Conservation (phyloP, 2,329 filamentous ascomycete genomes). For the Pseudogymnoascus sp. region DNA sequence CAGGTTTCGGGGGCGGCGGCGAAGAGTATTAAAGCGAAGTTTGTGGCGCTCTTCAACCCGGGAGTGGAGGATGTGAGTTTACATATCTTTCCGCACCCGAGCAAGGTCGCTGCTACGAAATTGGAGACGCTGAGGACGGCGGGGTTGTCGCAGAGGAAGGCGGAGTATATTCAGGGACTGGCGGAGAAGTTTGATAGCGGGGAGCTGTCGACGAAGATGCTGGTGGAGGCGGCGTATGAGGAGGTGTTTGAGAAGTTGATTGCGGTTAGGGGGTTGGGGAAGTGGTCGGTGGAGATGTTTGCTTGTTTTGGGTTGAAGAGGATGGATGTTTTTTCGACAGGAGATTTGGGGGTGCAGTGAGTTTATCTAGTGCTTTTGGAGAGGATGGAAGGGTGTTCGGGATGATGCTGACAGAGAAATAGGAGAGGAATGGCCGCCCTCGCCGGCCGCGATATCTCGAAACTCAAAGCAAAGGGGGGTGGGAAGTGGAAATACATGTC, state of each 20-base stretch:
- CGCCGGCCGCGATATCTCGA: constrained; percentile 72
- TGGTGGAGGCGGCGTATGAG: constrained; percentile 75
- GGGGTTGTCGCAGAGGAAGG: constrained; percentile 87
- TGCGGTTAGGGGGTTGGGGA: constrained; percentile 77
- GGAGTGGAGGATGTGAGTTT: constrained; percentile 25
- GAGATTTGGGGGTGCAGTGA: constrained; percentile 84
- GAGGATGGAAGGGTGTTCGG: too few relatives aligned
- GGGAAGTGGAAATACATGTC: constrained; percentile 98
- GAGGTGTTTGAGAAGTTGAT: constrained; percentile 76
- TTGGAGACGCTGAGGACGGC: constrained; percentile 70
- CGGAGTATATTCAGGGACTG: constrained; percentile 85
- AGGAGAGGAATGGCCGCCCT: constrained; percentile 84
- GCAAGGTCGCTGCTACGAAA: constrained; percentile 57
- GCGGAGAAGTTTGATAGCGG: constrained; percentile 72
- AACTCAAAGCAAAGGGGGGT: constrained; percentile 69
- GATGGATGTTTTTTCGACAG: constrained; percentile 86
- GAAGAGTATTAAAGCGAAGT: constrained; percentile 79
- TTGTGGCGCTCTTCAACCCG: constrained; percentile 62
- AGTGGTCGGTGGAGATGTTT: constrained; percentile 98
- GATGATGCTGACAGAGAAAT: constrained; percentile 7
- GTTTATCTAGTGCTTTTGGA: too few relatives aligned
- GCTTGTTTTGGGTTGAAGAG: constrained; percentile 91
- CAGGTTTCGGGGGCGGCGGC: constrained; percentile 93
- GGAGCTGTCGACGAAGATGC: constrained; percentile 67
- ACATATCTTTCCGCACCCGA: constrained; percentile 63